A percentile compares a stretch with the other conserved stretches of the same genome.
These are phyloP conservation scores for Neolentinus lepideus DNA, from an alignment of 1,284 basidiomycete genomes.

Conservation along the genomic window DNA sequence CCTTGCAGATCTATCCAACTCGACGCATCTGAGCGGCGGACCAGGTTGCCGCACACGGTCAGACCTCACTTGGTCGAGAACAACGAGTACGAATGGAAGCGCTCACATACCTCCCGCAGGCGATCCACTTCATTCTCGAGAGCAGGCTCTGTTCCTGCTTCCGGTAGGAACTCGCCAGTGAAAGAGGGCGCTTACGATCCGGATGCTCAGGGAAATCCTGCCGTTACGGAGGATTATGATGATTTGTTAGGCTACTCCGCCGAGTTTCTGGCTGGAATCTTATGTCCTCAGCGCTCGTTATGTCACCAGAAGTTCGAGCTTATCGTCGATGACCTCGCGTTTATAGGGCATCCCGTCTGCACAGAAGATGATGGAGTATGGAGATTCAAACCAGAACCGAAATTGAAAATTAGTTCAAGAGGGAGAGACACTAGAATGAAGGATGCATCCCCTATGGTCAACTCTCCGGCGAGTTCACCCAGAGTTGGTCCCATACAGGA, in stretches of 20 bases:
- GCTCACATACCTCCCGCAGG: constrained; percentile 33
- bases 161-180: constrained; percentile 37
- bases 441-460: constrained; percentile 13
- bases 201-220: constrained; percentile 4
- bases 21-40: constrained; percentile 21
- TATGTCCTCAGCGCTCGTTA: constrained; percentile 74
- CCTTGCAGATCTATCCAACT: constrained; percentile 60
- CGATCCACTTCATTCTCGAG: constrained; percentile 36
- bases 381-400: constrained; percentile 56
- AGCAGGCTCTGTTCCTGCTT: constrained; percentile 28
- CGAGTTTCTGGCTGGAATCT: constrained; percentile 75
- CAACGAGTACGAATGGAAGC: constrained; percentile 50
- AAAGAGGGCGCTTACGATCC: constrained; percentile 26
- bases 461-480: not conserved
- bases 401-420: constrained; percentile 32
- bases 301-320: constrained; percentile 96
- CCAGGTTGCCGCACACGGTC: constrained; percentile 11
- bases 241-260: constrained; percentile 74
- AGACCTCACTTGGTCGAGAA: constrained; percentile 21
- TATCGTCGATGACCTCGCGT: constrained; percentile 87
- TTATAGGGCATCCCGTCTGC: constrained; percentile 92
- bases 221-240: constrained; percentile 46
- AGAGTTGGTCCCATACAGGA: not conserved
- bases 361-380: constrained; percentile 69
- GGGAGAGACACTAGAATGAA: constrained; percentile 49